phyloP scores from a whole-genome alignment of 129 eudicot species.

The Pittosporum tobira region DNA sequence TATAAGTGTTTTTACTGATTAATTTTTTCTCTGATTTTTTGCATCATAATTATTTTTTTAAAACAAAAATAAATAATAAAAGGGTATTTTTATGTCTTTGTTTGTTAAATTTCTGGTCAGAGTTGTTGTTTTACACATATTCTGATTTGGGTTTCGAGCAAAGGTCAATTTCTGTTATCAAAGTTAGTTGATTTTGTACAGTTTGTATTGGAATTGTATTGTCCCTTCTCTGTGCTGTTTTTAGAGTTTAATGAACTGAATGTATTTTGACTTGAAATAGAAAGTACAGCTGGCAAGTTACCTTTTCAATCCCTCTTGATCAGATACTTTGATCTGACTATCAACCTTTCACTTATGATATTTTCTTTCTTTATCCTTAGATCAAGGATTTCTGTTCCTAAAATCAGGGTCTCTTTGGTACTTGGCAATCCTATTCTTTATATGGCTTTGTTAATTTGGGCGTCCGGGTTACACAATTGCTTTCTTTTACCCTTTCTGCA shows the following conservation, averaged over 20 bases:
- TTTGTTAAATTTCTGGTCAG: background rate
- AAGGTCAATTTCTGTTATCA: background rate
- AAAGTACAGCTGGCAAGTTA: conserved; percentile 6
- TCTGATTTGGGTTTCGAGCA: background rate
- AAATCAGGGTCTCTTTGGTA: conserved; percentile 12
- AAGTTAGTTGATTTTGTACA: background rate
- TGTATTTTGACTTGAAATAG: conserved; percentile 6
- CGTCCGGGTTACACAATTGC: background rate
- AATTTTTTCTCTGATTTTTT: too few species aligned
- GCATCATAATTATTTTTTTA: too few species aligned
- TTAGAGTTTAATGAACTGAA: background rate
- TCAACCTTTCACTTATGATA: conserved; percentile 7
- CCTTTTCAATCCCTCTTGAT: conserved; percentile 5
- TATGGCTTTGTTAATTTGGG: background rate
- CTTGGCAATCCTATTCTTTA: background rate
- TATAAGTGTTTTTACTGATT: background rate
- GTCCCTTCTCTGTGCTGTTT: background rate
- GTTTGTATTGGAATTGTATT: conserved; percentile 1
- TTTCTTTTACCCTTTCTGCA: background rate
- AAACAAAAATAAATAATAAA: too few species aligned
- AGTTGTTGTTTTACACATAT: background rate
- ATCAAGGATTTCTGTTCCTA: conserved; percentile 31
- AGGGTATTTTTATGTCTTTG: too few species aligned
- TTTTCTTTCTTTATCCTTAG: conserved; percentile 16
- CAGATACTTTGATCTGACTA: conserved; percentile 1